These are phyloP conservation scores for Fusarium mexicanum DNA, from an alignment of 2,329 filamentous ascomycete genomes.

Conservation along the genomic window DNA sequence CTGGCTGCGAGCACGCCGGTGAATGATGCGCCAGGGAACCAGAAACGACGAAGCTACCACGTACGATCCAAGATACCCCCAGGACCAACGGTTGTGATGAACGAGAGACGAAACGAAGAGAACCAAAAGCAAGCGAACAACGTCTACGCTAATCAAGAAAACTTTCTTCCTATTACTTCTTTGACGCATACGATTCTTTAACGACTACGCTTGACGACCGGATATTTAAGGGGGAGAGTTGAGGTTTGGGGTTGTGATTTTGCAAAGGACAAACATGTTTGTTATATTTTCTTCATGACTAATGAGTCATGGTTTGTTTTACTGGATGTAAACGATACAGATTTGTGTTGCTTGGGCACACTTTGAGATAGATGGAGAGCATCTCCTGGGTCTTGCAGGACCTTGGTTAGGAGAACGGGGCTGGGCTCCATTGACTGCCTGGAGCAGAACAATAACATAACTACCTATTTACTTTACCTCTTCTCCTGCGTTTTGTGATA, in stretches of 20 bases:
- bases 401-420: slow-evolving; percentile 18
- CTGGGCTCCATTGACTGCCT: slow-evolving; percentile 43
- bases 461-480: neutral
- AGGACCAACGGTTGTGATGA: slow-evolving; percentile 20
- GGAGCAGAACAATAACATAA: slow-evolving; percentile 36
- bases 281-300: slow-evolving; percentile 22
- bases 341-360: slow-evolving; percentile 22
- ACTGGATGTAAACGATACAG: slow-evolving; percentile 18
- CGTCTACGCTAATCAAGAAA: slow-evolving; percentile 24
- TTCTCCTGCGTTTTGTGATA: neutral
- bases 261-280: slow-evolving; percentile 25
- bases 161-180: slow-evolving; percentile 23
- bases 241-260: slow-evolving; percentile 2
- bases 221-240: slow-evolving; percentile 16
- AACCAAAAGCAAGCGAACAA: slow-evolving; percentile 13
- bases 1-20: slow-evolving; percentile 60
- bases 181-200: slow-evolving; percentile 37
- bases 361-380: slow-evolving; percentile 27
- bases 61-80: slow-evolving; percentile 27
- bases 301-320: slow-evolving; percentile 22
- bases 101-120: slow-evolving; percentile 27
- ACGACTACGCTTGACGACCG: slow-evolving; percentile 35
- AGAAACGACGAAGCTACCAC: slow-evolving; percentile 17
- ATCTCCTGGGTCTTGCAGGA: slow-evolving; percentile 7
- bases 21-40: slow-evolving; percentile 5